Evolutionary conservation across 345 rosid species (phyloP), one percentile per base, ranked within the genome.

Genomic region (rapeseed (Brassica napus)): DNA sequence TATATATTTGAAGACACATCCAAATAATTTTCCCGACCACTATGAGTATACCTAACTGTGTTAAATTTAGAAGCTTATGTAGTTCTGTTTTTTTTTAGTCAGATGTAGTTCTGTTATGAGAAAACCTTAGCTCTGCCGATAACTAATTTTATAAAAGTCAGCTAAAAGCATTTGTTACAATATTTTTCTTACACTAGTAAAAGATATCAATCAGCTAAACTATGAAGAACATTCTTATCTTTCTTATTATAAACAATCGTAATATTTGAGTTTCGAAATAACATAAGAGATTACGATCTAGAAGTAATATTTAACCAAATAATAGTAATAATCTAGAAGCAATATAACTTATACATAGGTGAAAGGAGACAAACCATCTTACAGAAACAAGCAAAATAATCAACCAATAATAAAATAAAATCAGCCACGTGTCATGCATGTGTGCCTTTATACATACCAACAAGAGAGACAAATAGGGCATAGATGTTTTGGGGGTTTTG

Each of bases 391-490:
- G 2, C 69, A 1, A 58, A 21, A 2, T 71, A 65, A 57, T 8
- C 3, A 65, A 65, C 30, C 15, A 28, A 37, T 58, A 14, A 2
- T 0, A 16, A 18, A 61, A 68, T 0, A 2, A 1, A 60, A 44
- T 7, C 10, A 2, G 1, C 28, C 72, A 80, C 67, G 79, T 80
- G 82, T 47, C 79, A 55, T 30, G 71, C 68, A 63, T 64, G 68
- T 74, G 61, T 74, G 66, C 31, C 23, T 52, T 68, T 78, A 74
- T 18, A 52, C 66, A 74, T 52, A 61, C 21, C 72, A 74, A 63
- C 79, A 74, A 69, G 59, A 71, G 83, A 28, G 76, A 80, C 83
- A 80, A 74, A 75, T 73, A 74, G 83, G 83, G 79, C 79, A 80
- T 74, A 55, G 3, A 80, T 80, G 83, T 80, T 68, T 69, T 69